Evolutionary conservation across 1,139 yeast genomes (phyloP).

Genomic region (Candida frijolesensis): DNA sequence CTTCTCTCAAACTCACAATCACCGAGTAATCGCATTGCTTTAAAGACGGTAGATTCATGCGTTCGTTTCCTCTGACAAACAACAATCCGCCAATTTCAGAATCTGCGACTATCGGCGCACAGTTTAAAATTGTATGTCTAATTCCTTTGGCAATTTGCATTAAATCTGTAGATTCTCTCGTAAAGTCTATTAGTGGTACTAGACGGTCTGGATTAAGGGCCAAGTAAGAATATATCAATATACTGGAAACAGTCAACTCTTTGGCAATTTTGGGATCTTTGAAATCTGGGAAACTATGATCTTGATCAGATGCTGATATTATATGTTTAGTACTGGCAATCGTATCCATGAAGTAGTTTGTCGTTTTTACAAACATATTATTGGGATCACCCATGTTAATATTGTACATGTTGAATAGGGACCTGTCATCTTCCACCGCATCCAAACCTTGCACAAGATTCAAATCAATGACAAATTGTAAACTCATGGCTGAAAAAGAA

Average conservation of each 20-base stretch:
- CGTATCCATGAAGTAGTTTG: constrained; percentile 25
- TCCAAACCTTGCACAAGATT: constrained; percentile 2
- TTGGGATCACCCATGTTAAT: neutral
- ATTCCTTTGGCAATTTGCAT: constrained; percentile 25
- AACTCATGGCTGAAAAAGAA: constrained; percentile 23
- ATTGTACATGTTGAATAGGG: neutral
- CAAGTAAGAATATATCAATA: constrained; percentile 29
- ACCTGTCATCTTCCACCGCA: neutral
- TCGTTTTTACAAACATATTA: constrained; percentile 20
- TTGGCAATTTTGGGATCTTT: constrained; percentile 18
- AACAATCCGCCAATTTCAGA: constrained; percentile 20
- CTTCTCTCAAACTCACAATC: constrained; percentile 18
- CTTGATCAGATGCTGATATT: neutral
- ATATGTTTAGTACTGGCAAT: constrained; percentile 12
- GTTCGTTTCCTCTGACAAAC: constrained; percentile 12
- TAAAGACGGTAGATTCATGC: constrained; percentile 11
- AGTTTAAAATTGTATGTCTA: constrained; percentile 15
- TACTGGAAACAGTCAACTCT: constrained; percentile 25
- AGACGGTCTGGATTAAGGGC: constrained; percentile 34
- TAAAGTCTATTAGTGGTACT: constrained; percentile 29
- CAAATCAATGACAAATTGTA: constrained; percentile 10
- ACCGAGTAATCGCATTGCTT: constrained; percentile 20
- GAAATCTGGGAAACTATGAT: neutral
- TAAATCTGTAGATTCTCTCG: constrained; percentile 20
- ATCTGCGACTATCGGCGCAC: constrained; percentile 17